Conservation (phyloP, 2,329 filamentous ascomycete genomes). For the Penicillium vulpinum region DNA sequence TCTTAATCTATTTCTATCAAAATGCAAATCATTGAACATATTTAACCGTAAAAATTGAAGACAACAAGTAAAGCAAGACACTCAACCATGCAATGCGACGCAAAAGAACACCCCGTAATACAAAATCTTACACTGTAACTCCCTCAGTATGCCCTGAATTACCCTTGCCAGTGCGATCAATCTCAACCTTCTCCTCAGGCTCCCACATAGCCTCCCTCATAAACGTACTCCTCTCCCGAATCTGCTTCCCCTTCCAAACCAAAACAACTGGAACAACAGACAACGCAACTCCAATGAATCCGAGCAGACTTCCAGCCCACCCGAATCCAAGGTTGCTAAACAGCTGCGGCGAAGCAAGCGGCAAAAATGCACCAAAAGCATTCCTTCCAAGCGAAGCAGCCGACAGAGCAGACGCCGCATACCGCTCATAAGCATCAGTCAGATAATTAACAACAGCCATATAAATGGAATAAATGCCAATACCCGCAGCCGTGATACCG, state of each 20-base stretch:
- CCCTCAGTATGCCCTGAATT: slow-evolving; percentile 3
- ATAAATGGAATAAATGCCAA: slow-evolving; percentile 47
- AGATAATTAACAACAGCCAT: slow-evolving; percentile 53
- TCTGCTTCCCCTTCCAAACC: slow-evolving; percentile 43
- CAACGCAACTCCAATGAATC: slow-evolving; percentile 44
- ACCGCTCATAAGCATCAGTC: slow-evolving; percentile 51
- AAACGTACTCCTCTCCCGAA: slow-evolving; percentile 35
- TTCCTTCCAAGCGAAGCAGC: slow-evolving; percentile 50
- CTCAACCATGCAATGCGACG: neutral
- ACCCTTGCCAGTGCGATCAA: slow-evolving; percentile 7
- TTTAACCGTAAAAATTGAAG: no score
- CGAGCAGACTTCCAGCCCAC: slow-evolving; percentile 48
- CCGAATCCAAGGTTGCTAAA: slow-evolving; percentile 45
- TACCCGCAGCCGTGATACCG: slow-evolving; percentile 38
- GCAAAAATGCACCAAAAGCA: slow-evolving; percentile 49
- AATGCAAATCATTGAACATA: no score
- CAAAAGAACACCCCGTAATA: neutral
- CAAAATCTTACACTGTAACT: neutral
- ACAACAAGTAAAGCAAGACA: neutral
- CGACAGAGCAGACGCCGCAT: slow-evolving; percentile 49
- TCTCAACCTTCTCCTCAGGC: slow-evolving; percentile 14
- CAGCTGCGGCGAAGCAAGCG: slow-evolving; percentile 45
- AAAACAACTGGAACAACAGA: slow-evolving; percentile 45
- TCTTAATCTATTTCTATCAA: no score
- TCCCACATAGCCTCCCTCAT: slow-evolving; percentile 29